Evolutionary conservation across 306 rosid genomes (phyloP).

Genomic region (Corylus heterophylla): DNA sequence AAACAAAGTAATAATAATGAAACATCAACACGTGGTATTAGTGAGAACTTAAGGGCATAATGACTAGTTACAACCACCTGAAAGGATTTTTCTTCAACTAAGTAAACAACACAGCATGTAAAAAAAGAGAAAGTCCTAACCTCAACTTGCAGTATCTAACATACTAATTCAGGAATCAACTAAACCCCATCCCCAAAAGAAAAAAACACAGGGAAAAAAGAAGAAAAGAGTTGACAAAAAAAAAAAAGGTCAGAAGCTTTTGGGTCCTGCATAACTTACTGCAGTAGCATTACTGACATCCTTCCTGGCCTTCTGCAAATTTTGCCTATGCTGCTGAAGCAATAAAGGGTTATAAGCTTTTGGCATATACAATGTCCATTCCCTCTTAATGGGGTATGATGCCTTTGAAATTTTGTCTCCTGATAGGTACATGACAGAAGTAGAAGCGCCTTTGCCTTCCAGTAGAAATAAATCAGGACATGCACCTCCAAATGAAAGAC

Average conservation of each 20-base stretch:
- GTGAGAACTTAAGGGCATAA: neutral
- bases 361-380: conserved; percentile 71
- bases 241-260: neutral
- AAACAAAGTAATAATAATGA: neutral
- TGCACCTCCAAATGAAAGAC: conserved; percentile 78
- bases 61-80: conserved; percentile 12
- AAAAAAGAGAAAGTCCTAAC: neutral
- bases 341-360: conserved; percentile 85
- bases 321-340: conserved; percentile 65
- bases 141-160: neutral
- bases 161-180: neutral
- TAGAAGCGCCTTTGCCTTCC: conserved; percentile 38
- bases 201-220: neutral
- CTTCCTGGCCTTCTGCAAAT: conserved; percentile 56
- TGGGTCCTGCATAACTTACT: conserved; percentile 46
- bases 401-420: conserved; percentile 36
- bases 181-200: too few species aligned
- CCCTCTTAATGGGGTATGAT: conserved; percentile 39
- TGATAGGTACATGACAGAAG: conserved; percentile 30
- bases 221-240: neutral
- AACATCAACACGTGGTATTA: neutral
- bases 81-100: conserved; percentile 9
- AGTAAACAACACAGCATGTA: neutral
- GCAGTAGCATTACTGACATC: conserved; percentile 40
- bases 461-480: conserved; percentile 62